Conservation (phyloP, 306 rosid genomes). For the Dalbergia cultrata region DNA sequence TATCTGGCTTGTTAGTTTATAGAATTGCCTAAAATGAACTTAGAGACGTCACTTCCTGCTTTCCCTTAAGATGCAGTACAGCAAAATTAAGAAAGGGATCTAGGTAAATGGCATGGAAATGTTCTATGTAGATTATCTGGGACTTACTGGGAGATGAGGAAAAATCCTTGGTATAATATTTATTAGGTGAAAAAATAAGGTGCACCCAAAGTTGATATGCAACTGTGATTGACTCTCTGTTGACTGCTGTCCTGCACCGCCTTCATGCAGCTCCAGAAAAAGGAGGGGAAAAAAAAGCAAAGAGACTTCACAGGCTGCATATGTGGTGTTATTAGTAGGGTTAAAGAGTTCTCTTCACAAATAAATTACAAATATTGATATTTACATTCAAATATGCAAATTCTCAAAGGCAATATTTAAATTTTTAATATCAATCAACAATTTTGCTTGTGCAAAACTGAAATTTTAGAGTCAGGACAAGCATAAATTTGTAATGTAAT, state of each 20-base stretch:
- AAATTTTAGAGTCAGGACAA: conserved; percentile 8
- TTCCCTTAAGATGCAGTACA: conserved; percentile 9
- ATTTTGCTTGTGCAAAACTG: conserved; percentile 8
- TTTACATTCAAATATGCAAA: conserved; percentile 15
- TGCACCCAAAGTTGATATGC: neutral
- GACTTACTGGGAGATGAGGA: conserved; percentile 8
- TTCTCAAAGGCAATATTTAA: conserved; percentile 2
- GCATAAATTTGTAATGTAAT: conserved; percentile 2
- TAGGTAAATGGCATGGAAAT: conserved; percentile 7
- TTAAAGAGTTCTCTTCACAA: neutral
- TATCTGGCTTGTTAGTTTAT: neutral
- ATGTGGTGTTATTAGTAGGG: conserved; percentile 11
- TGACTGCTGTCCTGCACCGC: neutral
- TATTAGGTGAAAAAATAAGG: neutral
- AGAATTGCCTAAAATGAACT: conserved; percentile 24
- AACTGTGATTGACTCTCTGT: neutral
- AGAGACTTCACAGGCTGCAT: neutral
- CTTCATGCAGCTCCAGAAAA: conserved; percentile 20
- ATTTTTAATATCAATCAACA: conserved; percentile 19
- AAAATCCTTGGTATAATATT: neutral
- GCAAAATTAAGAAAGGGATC: conserved; percentile 6
- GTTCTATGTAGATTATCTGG: conserved; percentile 6
- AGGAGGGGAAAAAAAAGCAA: neutral
- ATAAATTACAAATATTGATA: neutral
- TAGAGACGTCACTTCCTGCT: conserved; percentile 26